Conservation (phyloP, 129 eudicot species). For the Mikania micrantha region DNA sequence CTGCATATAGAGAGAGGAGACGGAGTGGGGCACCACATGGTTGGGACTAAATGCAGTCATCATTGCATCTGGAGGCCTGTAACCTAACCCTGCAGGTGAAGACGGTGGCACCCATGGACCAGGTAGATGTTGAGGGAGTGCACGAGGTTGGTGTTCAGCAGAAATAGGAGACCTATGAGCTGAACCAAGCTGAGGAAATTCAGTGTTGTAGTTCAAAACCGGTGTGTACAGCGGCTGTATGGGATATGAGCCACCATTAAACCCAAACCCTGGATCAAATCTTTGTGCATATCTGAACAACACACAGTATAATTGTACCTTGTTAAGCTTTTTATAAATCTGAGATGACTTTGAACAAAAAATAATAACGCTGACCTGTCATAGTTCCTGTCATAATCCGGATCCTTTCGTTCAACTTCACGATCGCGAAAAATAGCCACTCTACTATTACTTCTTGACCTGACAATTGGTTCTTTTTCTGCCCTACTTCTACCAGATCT, state of each 20-base stretch:
- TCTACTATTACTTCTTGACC: slow-evolving; percentile 62
- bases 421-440: slow-evolving; percentile 93
- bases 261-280: slow-evolving; percentile 98
- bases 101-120: slow-evolving; percentile 74
- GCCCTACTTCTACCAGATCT: slow-evolving; percentile 68
- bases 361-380: slow-evolving; percentile 48
- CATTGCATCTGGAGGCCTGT: slow-evolving; percentile 78
- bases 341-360: background rate
- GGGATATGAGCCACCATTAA: slow-evolving; percentile 65
- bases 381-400: slow-evolving; percentile 85
- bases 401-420: slow-evolving; percentile 88
- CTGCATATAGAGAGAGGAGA: slow-evolving; percentile 63
- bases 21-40: slow-evolving; percentile 60
- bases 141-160: slow-evolving; percentile 56
- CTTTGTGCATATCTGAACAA: slow-evolving; percentile 75
- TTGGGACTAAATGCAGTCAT: slow-evolving; percentile 60
- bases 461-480: slow-evolving; percentile 69
- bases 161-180: slow-evolving; percentile 67
- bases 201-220: slow-evolving; percentile 84
- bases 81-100: slow-evolving; percentile 75
- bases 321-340: background rate
- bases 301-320: background rate
- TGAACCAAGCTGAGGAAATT: slow-evolving; percentile 92
- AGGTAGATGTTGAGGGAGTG: slow-evolving; percentile 68
- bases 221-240: slow-evolving; percentile 94